Base-by-base conservation (phyloP, 768 basidiomycete species). In the Scleroderma bovista region DNA sequence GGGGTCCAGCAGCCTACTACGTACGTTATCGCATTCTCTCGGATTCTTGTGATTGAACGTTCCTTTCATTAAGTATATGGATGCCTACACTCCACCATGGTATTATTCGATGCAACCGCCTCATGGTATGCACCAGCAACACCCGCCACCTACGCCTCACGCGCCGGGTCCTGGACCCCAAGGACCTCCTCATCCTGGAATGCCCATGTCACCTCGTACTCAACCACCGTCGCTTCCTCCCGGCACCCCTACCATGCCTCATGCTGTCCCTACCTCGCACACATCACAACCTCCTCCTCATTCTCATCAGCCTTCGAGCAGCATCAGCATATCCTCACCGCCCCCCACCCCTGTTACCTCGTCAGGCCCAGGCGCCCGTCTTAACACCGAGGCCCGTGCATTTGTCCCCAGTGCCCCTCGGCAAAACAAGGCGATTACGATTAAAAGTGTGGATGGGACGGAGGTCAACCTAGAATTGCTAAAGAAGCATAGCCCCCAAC, bases 151-250 rank as follows among this genome's bases (percentile, higher is more conserved):
- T 29, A 75, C 76, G 6, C 71, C 75, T 59, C 54, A 69, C 22
- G 67, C 62, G 22, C 60, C 64, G 26, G 64, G 70, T 1, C 60
- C 63, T 19, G 59, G 65, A n/a, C 60, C 70, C 50, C 72, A 70
- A 44, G 60, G 69, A 26, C 74, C 73, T 23, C 74, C 73, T 43
- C 75, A 80, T 56, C 54, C 70, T 29, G 68, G 69, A 46, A 78
- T 83, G 67, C 74, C 84, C 5, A 79, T 88, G 73, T 88, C 87
- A 15, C 86, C 87, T 33, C 79, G 84, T 55, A 81, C 77, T 58
- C 77, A 74, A 31, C 73, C 77, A 44, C 72, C 71, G 12, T 69
- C 59, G 44, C 59, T 85, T 16, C 82, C 79, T 5, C 81, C 86
- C 12, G 79, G 78, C 26, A 88, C 87, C 1, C 85, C 88, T n/a